phyloP scores from a whole-genome alignment of 768 basidiomycete species.

The Leucocoprinus leucothites region DNA sequence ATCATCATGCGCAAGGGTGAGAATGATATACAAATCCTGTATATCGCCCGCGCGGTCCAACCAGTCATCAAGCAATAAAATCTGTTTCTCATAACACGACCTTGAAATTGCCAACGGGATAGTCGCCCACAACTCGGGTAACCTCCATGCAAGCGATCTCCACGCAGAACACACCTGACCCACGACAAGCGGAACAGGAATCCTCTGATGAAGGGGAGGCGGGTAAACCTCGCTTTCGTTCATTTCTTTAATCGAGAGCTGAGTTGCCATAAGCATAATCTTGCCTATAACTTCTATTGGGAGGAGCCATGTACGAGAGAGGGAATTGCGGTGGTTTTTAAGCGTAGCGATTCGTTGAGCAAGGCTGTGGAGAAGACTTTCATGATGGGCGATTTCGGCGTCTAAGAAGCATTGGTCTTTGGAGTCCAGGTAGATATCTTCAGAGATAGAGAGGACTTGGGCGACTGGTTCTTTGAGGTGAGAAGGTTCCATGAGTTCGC shows the following conservation, averaged over 20 bases:
- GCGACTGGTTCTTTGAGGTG: neutral
- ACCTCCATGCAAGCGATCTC: conserved; percentile 4
- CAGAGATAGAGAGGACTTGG: neutral
- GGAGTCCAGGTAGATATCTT: neutral
- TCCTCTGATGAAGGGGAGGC: neutral
- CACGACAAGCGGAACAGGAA: conserved; percentile 5
- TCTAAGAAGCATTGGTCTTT: neutral
- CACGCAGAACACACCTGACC: conserved; percentile 11
- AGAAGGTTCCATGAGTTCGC: neutral
- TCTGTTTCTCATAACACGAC: neutral
- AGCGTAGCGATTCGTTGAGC: conserved; percentile 3
- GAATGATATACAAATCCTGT: conserved; percentile 5
- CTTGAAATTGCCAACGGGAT: conserved; percentile 7
- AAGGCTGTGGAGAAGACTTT: neutral
- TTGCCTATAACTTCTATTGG: conserved; percentile 11
- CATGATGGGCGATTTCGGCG: neutral
- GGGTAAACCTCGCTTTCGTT: conserved; percentile 10
- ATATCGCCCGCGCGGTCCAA: neutral
- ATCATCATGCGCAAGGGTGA: conserved; percentile 4
- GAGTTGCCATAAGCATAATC: conserved; percentile 5
- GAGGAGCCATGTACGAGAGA: conserved; percentile 5
- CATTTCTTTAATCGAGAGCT: conserved; percentile 8
- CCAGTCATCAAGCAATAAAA: conserved; percentile 8
- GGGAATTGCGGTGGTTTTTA: conserved; percentile 9
- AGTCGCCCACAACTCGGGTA: conserved; percentile 7